phyloP scores from a whole-genome alignment of 345 rosid genomes.

The Dipteronia dyeriana region DNA sequence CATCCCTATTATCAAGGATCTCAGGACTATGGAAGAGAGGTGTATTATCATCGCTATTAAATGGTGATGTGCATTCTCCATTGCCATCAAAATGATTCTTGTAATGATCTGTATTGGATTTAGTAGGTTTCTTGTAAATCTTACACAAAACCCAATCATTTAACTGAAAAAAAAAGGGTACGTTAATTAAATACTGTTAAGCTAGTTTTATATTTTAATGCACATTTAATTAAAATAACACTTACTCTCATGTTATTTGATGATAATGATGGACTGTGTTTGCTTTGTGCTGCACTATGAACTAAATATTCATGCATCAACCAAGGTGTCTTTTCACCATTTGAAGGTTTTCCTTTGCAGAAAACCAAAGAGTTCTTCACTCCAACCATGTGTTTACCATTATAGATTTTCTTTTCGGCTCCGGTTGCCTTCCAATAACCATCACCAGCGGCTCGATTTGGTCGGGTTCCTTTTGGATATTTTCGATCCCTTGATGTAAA shows the following conservation, averaged over 20 bases:
- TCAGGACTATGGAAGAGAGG: too few species aligned
- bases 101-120: too few species aligned
- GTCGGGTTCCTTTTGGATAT: not conserved
- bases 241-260: not conserved
- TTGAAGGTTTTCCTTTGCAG: not conserved
- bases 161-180: not conserved
- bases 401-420: not conserved
- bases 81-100: too few species aligned
- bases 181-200: not conserved
- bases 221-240: too few species aligned
- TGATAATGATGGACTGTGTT: not conserved
- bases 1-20: too few species aligned
- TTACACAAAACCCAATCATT: not conserved
- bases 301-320: constrained; percentile 12
- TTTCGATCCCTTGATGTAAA: not conserved
- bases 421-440: constrained; percentile 18
- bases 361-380: constrained; percentile 1
- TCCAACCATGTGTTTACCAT: not conserved
- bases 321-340: not conserved
- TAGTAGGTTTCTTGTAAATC: not conserved
- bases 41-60: too few species aligned
- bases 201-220: too few species aligned
- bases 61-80: too few species aligned
- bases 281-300: not conserved
- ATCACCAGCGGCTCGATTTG: not conserved